Evolutionary conservation across 805 yeast genomes (phyloP), one percentile per base, ranked within the genome.

Genomic region (Kodamaea sagamina): DNA sequence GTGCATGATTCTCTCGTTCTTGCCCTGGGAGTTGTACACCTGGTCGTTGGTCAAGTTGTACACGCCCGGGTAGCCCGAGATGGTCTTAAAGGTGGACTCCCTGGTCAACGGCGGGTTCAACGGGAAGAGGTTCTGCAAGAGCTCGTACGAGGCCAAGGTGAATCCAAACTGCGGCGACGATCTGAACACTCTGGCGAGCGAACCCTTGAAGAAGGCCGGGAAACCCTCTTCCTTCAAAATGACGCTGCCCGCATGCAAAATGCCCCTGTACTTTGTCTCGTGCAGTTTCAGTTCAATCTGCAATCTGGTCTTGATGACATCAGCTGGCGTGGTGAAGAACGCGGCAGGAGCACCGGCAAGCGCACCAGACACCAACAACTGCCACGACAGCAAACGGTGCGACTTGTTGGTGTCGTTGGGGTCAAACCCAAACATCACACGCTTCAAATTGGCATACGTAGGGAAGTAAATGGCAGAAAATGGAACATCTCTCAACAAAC

Each of bases 261-360:
- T 83, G 46, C 95, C 92, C 17, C 65, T 74, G 68, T 92, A 92
- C 36, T 78, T 78, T 11, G 86, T 77, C 57, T 88, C 96, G 42
- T 90, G 92, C 43, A 75, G 68, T 49, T 84, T 81, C 4, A 88
- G 75, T 61, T 83, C 95, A 47, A 89, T 82, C 69, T 92, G 99
- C 50, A 92, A 72, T 65, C 98, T 82, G 3, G 99, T 92, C 71
- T 92, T 92, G 56, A 93, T 86, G 38, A 92, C 98, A 72, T 92
- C 99, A 58, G 89, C 89, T 1, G 99, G 99, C 0, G 99, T 92
- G 1, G 99, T 92, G 52, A 90, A 71, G 63, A 86, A 92, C 8
- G 98, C 98, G 22, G 98, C 95, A 7, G 99, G 99, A 72, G 95
- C 89, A 61, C 98, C 99, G 10, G 99, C 98, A 50, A 90, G 62